Conservation (phyloP, 2,329 filamentous ascomycete species). For the Rachicladosporium sp. region DNA sequence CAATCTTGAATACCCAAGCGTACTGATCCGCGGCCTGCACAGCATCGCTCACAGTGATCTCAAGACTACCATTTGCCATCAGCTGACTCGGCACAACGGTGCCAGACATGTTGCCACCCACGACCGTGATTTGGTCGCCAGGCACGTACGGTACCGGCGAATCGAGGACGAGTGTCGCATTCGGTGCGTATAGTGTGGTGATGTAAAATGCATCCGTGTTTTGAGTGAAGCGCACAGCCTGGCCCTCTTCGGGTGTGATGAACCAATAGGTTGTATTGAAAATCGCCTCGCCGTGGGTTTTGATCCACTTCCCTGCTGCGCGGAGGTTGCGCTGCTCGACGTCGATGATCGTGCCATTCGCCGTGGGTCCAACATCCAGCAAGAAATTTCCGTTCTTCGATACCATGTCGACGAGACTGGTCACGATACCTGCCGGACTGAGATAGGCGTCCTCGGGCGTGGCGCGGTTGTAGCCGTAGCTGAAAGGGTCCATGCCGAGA, state of each 20-base stretch:
- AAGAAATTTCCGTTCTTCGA: slow-evolving; percentile 46
- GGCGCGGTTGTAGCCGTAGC: slow-evolving; percentile 47
- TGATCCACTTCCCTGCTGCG: slow-evolving; percentile 43
- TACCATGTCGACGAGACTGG: slow-evolving; percentile 40
- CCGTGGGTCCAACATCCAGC: slow-evolving; percentile 44
- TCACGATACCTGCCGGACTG: slow-evolving; percentile 38
- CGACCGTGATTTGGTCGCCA: slow-evolving; percentile 36
- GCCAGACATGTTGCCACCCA: slow-evolving; percentile 25
- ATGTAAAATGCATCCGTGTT: slow-evolving; percentile 43
- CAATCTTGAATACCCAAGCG: slow-evolving; percentile 34
- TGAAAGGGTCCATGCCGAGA: slow-evolving; percentile 47
- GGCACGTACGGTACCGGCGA: slow-evolving; percentile 35
- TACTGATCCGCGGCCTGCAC: slow-evolving; percentile 26
- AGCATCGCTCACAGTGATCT: slow-evolving; percentile 22
- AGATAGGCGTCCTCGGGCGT: slow-evolving; percentile 40
- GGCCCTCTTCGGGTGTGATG: slow-evolving; percentile 32
- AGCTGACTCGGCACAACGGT: slow-evolving; percentile 17
- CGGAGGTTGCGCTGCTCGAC: slow-evolving; percentile 37
- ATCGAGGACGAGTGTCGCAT: slow-evolving; percentile 27
- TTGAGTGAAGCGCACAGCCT: slow-evolving; percentile 39
- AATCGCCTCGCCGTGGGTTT: slow-evolving; percentile 40
- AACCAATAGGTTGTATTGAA: slow-evolving; percentile 47
- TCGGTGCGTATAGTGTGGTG: slow-evolving; percentile 32
- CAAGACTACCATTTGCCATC: slow-evolving; percentile 20
- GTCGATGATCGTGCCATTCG: slow-evolving; percentile 42